Evolutionary conservation across 768 basidiomycete species (phyloP), one percentile per base, ranked within the genome.

Genomic region (Peribolospora baueri): DNA sequence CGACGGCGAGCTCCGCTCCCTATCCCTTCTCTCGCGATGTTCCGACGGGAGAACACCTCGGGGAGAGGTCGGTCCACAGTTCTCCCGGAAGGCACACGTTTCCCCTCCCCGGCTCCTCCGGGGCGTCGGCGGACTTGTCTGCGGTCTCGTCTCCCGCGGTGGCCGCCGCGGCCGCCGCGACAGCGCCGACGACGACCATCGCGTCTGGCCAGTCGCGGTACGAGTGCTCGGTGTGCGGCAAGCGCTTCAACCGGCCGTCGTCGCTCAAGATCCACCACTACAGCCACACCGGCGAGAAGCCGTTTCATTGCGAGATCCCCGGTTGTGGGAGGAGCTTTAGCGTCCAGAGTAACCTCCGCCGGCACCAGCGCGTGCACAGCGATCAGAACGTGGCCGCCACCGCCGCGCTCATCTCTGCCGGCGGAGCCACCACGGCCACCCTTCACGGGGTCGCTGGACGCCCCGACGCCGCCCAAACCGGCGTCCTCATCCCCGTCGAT

Each of bases 231-330:
- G 25, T 25, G 25, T 25, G 25, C 25, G 25, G 25, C 25, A 63
- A 63, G 51, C 59, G 60, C 11, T 63, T 63, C 42, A 57, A 58
- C 0, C 53, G 62, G 4, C 62, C 62, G 0, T 61, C 60, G 1
- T 59, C 60, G 0, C 58, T 63, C 3, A 53, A 57, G 7, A 60
- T 60, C 10, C 62, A 63, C 53, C 57, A 56, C 9, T 58, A 60
- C 54, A 60, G 58, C 52, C 62, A 63, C 52, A 63, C 62, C 10
- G 62, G 62, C 43, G 62, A 59, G 49, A 63, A 61, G 47, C 62
- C 62, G 0, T 63, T 63, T 54, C 46, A 49, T 0, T 63, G 62
- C 14, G 48, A 51, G 0, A 50, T 58, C 6, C 61, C 60, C 54
- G 56, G 56, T 25, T 54, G 62, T 1, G 55, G 25, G 25, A 25